These are phyloP conservation scores for Kwoniella bestiolae DNA, from an alignment of 768 basidiomycete species.

Conservation along the genomic window DNA sequence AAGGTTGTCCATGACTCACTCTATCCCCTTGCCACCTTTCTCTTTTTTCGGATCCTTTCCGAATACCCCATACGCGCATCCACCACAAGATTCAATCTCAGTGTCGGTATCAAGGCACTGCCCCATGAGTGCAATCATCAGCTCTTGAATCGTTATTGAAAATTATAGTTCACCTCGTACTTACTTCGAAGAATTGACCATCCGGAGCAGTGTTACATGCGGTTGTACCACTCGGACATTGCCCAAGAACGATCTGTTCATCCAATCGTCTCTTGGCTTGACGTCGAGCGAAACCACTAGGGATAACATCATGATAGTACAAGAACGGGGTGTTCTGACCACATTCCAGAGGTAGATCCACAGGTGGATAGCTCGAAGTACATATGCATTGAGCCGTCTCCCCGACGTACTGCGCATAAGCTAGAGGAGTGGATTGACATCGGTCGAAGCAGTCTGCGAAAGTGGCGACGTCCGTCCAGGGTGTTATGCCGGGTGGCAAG, in stretches of 20 bases:
- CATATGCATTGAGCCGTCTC: too few species aligned
- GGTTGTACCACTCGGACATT: slow-evolving; percentile 1
- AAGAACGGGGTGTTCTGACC: not conserved
- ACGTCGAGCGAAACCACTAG: not conserved
- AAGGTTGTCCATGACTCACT: not conserved
- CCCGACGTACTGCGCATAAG: too few species aligned
- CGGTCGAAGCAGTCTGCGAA: too few species aligned
- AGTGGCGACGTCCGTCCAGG: too few species aligned
- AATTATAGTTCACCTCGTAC: too few species aligned
- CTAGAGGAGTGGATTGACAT: too few species aligned
- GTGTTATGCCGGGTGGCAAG: too few species aligned
- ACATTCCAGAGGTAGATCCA: not conserved
- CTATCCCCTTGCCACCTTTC: not conserved
- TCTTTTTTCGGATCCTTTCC: not conserved
- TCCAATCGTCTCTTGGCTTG: not conserved
- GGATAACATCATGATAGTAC: not conserved
- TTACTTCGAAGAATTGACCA: too few species aligned
- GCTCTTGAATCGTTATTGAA: too few species aligned
- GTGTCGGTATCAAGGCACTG: slow-evolving; percentile 8
- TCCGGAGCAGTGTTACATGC: not conserved
- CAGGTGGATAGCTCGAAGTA: too few species aligned
- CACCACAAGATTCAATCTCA: slow-evolving; percentile 14
- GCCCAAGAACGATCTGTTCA: not conserved
- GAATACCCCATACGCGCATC: slow-evolving; percentile 1
- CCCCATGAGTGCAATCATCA: not conserved